These are phyloP conservation scores for Spiromastix sp. DNA, from an alignment of 2,329 filamentous ascomycete species.

Conservation along the genomic window DNA sequence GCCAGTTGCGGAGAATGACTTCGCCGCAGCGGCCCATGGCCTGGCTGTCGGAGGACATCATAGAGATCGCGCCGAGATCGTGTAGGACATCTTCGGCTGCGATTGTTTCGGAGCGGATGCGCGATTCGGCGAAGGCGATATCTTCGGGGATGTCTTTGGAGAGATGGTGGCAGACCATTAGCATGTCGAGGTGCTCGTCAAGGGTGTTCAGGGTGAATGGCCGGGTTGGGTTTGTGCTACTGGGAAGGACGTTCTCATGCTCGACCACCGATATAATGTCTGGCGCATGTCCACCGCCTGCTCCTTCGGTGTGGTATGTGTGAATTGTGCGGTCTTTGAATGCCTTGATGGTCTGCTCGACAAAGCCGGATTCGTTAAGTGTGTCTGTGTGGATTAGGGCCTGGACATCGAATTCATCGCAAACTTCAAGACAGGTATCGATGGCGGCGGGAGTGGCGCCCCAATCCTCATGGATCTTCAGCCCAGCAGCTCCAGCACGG, in stretches of 20 bases:
- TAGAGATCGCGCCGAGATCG: conserved; percentile 87
- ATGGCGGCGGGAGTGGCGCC: conserved; percentile 84
- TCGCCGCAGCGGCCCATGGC: conserved; percentile 96
- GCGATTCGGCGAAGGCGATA: conserved; percentile 86
- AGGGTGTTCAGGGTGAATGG: conserved; percentile 87
- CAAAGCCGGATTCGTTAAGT: conserved; percentile 93
- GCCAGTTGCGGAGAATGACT: conserved; percentile 87
- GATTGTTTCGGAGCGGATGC: conserved; percentile 92
- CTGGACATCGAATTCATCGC: conserved; percentile 85
- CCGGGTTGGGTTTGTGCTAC: conserved; percentile 83
- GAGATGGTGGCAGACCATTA: conserved; percentile 96
- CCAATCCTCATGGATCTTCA: conserved; percentile 97
- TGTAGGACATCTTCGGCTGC: conserved; percentile 94
- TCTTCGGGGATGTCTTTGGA: conserved; percentile 91
- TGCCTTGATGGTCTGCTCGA: conserved; percentile 78
- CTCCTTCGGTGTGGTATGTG: conserved; percentile 94
- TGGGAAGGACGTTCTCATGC: conserved; percentile 76
- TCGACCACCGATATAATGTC: conserved; percentile 94
- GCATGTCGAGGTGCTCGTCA: conserved; percentile 94
- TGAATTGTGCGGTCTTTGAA: conserved; percentile 85
- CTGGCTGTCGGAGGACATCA: conserved; percentile 94
- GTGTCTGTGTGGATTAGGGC: conserved; percentile 94
- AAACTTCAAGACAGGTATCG: conserved; percentile 73
- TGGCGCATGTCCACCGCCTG: conserved; percentile 86
- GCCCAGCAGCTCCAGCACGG: conserved; percentile 71